Conservation (phyloP, 192 early-diverging fungal species). For the Allomyces arbusculus region DNA sequence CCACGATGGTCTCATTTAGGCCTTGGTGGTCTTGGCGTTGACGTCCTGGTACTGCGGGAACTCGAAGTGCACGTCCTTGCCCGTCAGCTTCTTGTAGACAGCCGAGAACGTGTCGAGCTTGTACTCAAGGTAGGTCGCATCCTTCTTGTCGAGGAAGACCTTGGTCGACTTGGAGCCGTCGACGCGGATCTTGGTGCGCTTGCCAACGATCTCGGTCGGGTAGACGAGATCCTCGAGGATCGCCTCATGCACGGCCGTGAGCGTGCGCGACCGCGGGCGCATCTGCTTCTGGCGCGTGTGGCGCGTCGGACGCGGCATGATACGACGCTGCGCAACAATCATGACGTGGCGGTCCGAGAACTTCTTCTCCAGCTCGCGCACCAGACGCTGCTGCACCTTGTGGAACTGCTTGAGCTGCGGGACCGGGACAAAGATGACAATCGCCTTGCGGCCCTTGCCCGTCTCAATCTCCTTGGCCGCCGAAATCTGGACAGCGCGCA, state of each 20-base stretch:
- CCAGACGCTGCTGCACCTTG: constrained; percentile 87
- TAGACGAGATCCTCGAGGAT: constrained; percentile 92
- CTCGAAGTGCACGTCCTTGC: constrained; percentile 97
- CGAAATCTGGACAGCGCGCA: constrained; percentile 84
- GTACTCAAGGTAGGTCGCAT: constrained; percentile 91
- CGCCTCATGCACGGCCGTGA: constrained; percentile 90
- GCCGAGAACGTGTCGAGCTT: constrained; percentile 95
- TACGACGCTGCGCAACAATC: constrained; percentile 82
- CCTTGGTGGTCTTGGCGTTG: constrained; percentile 18
- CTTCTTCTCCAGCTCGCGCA: constrained; percentile 99
- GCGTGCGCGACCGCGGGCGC: constrained; percentile 87
- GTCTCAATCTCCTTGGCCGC: constrained; percentile 90
- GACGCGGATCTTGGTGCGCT: constrained; percentile 88
- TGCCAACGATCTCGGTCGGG: constrained; percentile 98
- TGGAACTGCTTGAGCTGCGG: constrained; percentile 84
- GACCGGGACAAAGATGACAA: constrained; percentile 93
- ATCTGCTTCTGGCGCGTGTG: constrained; percentile 73
- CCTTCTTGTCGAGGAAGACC: constrained; percentile 96
- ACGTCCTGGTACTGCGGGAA: constrained; percentile 41
- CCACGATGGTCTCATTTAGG: constrained; percentile 3
- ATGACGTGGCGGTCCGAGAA: constrained; percentile 98
- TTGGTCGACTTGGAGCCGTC: constrained; percentile 89
- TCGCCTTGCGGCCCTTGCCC: constrained; percentile 85
- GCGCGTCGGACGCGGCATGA: constrained; percentile 82
- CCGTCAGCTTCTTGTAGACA: constrained; percentile 85